Evolutionary conservation across 192 early-diverging fungal genomes (phyloP), one percentile per base, ranked within the genome.

Genomic region (Coemansia sp.): DNA sequence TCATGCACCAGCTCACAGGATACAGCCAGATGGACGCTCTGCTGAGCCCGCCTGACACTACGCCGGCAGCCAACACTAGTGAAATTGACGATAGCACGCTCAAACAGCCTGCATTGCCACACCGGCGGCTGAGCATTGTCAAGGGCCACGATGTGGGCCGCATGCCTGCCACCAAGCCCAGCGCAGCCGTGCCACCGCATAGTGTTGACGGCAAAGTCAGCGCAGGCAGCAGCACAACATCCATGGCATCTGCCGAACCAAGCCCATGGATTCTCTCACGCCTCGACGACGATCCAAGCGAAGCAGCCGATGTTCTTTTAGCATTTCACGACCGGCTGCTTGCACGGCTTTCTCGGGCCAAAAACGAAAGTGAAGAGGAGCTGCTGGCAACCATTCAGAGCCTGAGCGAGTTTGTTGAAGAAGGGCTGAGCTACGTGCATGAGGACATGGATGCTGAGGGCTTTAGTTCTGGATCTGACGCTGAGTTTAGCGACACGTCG

Each of bases 381-480:
- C 70, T 79, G 5, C 14, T 79, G n/a, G 56, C 41, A 6, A 79
- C 73, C 10, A 64, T 73, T 38, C 76, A 79, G 47, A 66, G 69
- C 15, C 63, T 79, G 8, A 56, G 71, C 52, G 54, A 55, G 19
- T 79, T 79, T 73, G 70, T 79, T 11, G 76, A 79, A 25, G 70
- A 79, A n/a, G 71, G 76, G 10, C 60, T 79, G 56, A 66, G 76
- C 55, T 73, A 79, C 19, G 67, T 79, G 5, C 69, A 73, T 22
- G 76, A 79, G 35, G 76, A 73, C 19, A 39, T 17, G 9, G 61
- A 62, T 25, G 15, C 50, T 2, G 19, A 49, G 21, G 59, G 27
- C 0, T 59, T 55, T 27, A 29, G 19, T 14, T 56, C 19, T 11
- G 50, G 29, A 37, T 32, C 37, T 2, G 58, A 39, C n/a, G 60